phyloP scores from a whole-genome alignment of 225 moss, liverwort and hornwort species.

The Sphagnum tenellum region DNA sequence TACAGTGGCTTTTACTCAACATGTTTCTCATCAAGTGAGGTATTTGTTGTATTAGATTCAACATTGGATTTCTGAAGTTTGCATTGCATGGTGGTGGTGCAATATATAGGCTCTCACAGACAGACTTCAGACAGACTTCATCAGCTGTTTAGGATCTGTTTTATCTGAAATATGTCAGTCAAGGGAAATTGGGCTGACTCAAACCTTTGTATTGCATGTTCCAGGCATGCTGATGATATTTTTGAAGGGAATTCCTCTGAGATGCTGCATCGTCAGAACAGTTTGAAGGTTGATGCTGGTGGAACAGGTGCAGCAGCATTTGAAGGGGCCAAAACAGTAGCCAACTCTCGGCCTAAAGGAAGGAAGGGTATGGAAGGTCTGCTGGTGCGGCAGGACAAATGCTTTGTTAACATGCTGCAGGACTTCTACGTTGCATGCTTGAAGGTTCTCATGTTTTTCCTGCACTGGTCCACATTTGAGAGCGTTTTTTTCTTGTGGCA shows the following conservation, averaged over 20 bases:
- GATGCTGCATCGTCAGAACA: conserved; percentile 20
- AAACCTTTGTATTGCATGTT: no score
- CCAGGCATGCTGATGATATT: conserved; percentile 26
- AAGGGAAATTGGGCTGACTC: no score
- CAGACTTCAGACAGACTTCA: no score
- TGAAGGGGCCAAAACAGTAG: conserved; percentile 48
- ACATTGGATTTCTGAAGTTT: no score
- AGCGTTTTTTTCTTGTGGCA: no score
- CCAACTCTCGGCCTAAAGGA: conserved; percentile 55
- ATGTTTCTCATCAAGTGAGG: conserved; percentile 44
- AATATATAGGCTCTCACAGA: no score
- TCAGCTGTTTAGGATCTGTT: no score
- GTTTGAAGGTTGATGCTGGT: conserved; percentile 28
- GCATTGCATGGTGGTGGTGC: no score
- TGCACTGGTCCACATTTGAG: not conserved
- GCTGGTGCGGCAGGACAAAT: conserved; percentile 88
- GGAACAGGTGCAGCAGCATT: conserved; percentile 61
- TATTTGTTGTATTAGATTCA: not conserved
- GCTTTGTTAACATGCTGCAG: conserved; percentile 61
- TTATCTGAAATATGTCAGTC: no score
- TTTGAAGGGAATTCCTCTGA: conserved; percentile 52
- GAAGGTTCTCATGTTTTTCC: conserved; percentile 38
- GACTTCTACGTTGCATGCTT: conserved; percentile 98
- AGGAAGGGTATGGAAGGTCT: conserved; percentile 96
- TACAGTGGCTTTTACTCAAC: conserved; percentile 65